Evolutionary conservation across 805 yeast genomes (phyloP).

Genomic region (Pichia heedii): DNA sequence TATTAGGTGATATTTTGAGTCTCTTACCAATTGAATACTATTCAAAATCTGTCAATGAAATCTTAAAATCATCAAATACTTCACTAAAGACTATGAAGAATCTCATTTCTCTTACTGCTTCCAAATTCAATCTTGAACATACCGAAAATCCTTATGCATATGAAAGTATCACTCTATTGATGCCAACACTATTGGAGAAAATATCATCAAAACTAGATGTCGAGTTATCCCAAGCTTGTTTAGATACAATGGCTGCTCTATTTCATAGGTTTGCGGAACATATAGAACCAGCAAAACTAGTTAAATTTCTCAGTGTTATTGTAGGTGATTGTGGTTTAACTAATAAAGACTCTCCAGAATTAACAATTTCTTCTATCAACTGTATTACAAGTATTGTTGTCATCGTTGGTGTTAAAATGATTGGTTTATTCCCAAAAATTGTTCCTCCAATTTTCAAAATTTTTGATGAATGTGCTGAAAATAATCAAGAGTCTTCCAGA

Average conservation of each 20-base stretch:
- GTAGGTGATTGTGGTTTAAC: conserved; percentile 45
- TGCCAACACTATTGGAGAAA: conserved; percentile 40
- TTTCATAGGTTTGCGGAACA: conserved; percentile 53
- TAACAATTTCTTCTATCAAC: conserved; percentile 64
- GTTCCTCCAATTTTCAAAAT: conserved; percentile 64
- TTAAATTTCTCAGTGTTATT: conserved; percentile 40
- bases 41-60: conserved; percentile 46
- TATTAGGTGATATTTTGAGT: conserved; percentile 55
- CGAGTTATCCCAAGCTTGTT: conserved; percentile 56
- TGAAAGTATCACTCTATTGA: conserved; percentile 42
- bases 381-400: conserved; percentile 63
- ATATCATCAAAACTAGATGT: conserved; percentile 29
- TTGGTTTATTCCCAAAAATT: conserved; percentile 78
- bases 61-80: conserved; percentile 30
- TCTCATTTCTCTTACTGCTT: conserved; percentile 51
- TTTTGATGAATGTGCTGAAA: conserved; percentile 35
- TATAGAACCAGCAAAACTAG: conserved; percentile 38
- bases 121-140: conserved; percentile 63
- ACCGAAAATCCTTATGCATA: conserved; percentile 39
- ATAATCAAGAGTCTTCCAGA: conserved; percentile 22
- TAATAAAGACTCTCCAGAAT: conserved; percentile 40
- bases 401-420: conserved; percentile 74
- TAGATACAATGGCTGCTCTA: conserved; percentile 58
- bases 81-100: conserved; percentile 47
- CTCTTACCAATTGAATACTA: conserved; percentile 70